Percentiles rank a stretch among this genome's conserved stretches.
phyloP scores from a whole-genome alignment of 2,329 filamentous ascomycete species.

The Xylariaceae sp. region DNA sequence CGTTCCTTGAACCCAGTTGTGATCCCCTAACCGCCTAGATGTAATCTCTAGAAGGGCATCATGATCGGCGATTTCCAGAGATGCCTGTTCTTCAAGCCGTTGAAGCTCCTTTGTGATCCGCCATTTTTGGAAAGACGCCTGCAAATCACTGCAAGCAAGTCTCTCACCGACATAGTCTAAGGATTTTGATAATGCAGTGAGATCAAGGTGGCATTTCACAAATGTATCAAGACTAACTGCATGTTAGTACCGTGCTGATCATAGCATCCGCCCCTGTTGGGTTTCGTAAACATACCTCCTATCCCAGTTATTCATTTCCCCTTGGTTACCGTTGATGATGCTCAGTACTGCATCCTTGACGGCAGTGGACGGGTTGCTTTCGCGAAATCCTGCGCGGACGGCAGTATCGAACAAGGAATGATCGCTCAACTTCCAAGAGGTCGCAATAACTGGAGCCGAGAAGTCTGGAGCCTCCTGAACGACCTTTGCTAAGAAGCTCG shows the following conservation, averaged over 20 bases:
- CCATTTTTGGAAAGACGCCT: slow-evolving; percentile 9
- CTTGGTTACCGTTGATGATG: slow-evolving; percentile 1
- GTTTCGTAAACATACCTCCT: slow-evolving; percentile 3
- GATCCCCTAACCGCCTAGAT: slow-evolving; percentile 4
- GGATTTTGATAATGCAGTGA: slow-evolving; percentile 1
- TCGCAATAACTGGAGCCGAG: background rate
- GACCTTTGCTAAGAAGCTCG: background rate
- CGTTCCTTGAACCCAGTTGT: slow-evolving; percentile 1
- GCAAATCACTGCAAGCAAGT: slow-evolving; percentile 2
- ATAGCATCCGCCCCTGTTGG: background rate
- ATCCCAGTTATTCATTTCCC: slow-evolving; percentile 5
- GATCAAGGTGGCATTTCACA: slow-evolving; percentile 1
- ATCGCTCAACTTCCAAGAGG: slow-evolving; percentile 5
- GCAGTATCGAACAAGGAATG: slow-evolving; percentile 5
- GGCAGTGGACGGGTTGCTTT: background rate
- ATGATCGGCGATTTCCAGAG: slow-evolving; percentile 4
- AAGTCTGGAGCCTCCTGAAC: background rate
- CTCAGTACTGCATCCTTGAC: background rate
- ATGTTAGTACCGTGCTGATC: slow-evolving; percentile 1
- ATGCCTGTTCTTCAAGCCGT: background rate
- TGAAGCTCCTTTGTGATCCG: background rate
- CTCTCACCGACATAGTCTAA: background rate
- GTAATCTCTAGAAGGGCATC: slow-evolving; percentile 4
- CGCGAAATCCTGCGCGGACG: slow-evolving; percentile 1
- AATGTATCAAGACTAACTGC: slow-evolving; percentile 6